Percentiles rank a stretch among this genome's conserved stretches.
These are phyloP conservation scores for Neurospora sp. DNA, from an alignment of 495 filamentous ascomycete species.

Conservation along the genomic window DNA sequence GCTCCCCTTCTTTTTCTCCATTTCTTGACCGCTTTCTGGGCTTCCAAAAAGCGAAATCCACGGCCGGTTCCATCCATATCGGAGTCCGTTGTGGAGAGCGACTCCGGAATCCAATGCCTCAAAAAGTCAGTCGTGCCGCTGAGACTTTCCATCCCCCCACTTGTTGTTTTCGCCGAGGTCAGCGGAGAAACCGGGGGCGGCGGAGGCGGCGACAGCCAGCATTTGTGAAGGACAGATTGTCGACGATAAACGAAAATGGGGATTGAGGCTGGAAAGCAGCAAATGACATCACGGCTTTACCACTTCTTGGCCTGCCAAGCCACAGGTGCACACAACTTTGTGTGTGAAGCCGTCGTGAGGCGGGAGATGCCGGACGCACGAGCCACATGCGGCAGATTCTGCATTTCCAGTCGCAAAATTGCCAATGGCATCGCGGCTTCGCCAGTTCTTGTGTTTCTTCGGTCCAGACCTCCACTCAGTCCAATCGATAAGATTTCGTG, in stretches of 20 bases:
- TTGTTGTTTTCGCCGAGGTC: background rate
- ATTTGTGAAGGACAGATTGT: background rate
- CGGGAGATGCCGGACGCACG: background rate
- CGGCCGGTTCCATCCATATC: background rate
- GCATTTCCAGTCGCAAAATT: background rate
- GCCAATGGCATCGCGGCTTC: background rate
- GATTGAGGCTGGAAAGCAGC: background rate
- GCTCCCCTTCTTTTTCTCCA: background rate
- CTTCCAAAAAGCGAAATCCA: background rate
- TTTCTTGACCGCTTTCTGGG: background rate
- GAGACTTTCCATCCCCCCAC: background rate
- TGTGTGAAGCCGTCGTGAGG: background rate
- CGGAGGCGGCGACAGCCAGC: too few relatives aligned
- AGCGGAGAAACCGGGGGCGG: background rate
- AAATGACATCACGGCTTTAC: background rate
- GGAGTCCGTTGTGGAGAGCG: background rate
- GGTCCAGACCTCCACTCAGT: background rate
- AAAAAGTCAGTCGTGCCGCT: background rate
- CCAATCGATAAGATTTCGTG: background rate
- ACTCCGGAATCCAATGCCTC: background rate
- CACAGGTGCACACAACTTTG: background rate
- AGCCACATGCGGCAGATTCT: background rate
- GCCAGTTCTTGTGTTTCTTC: background rate
- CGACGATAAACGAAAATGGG: background rate
- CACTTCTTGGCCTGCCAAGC: background rate